Evolutionary conservation across 257 asterid species (phyloP).

Genomic region (Ballota nigra): DNA sequence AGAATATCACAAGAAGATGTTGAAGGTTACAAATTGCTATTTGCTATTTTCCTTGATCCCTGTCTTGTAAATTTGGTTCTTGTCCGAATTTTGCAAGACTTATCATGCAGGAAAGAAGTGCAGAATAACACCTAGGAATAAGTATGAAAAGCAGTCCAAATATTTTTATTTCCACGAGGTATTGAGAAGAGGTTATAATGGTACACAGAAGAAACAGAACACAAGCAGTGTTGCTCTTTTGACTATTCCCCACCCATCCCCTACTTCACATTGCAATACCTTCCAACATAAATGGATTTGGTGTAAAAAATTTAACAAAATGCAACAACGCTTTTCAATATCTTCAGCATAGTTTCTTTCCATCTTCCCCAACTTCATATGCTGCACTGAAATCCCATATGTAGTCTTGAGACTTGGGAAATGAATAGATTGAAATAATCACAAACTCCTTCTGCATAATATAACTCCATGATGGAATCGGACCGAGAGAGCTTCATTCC

Average conservation of each 20-base stretch:
- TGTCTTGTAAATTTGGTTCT: too few species aligned
- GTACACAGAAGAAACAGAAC: conserved; percentile 28
- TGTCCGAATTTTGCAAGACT: too few species aligned
- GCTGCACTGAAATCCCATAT: not conserved
- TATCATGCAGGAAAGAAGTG: too few species aligned
- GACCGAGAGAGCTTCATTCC: conserved; percentile 58
- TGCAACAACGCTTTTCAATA: conserved; percentile 17
- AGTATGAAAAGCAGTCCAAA: not conserved
- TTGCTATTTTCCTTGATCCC: too few species aligned
- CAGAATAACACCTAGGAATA: not conserved
- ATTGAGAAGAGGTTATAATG: not conserved
- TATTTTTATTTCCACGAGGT: not conserved
- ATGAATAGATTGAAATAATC: too few species aligned
- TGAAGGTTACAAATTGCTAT: too few species aligned
- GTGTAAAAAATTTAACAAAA: not conserved
- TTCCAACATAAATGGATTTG: not conserved
- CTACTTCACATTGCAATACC: not conserved
- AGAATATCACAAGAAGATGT: too few species aligned
- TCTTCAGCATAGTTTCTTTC: not conserved
- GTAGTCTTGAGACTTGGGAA: not conserved
- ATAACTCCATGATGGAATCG: conserved; percentile 18
- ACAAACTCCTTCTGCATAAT: not conserved
- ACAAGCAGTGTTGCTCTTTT: conserved; percentile 41
- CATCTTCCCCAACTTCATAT: not conserved
- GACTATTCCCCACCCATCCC: not conserved